Evolutionary conservation across 2,329 filamentous ascomycete species (phyloP), one percentile per base, ranked within the genome.

Genomic region (Cadophora malorum): DNA sequence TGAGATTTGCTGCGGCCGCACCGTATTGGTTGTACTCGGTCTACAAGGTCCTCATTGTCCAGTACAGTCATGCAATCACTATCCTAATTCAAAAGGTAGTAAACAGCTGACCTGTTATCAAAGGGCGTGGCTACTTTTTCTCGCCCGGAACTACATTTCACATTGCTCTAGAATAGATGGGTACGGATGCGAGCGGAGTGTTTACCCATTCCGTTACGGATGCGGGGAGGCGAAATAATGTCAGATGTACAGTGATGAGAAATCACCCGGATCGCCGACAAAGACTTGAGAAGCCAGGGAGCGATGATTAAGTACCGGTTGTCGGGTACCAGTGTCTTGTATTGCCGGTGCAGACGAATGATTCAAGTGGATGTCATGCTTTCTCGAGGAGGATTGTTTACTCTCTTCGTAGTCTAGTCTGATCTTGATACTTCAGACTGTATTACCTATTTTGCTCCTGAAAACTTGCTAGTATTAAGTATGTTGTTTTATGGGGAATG

Each of bases 1-100:
- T 53, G 50, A 53, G 50, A 53, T 53, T 16, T 28, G 50, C 50
- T 28, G 23, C 50, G 50, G 23, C 23, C 23, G 50, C 50, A 45
- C 35, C 8, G 35, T 1, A 2, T 38, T 9, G 35, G 4, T 38
- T 38, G 8, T 38, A 38, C 8, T 38, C 12, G 35, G 35, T 38
- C 35, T 38, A 9, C 35, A 38, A 9, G 7, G 35, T 28, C 28
- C 28, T 28, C 28, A 38, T 38, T 38, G 16, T 45, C 16, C 14
- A 14, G 6, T 19, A 45, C 41, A 45, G 41, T 45, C 41, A 19
- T 19, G 2, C 4, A 16, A 6, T 19, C 2, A 45, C 16, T 52
- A 28, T 25, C 25, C 16, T 53, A 19, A 53, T 1, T 31, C 14
- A 5, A 31, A 31, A 14, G 25, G 12, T 31, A 53, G 16, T 31